phyloP scores from a whole-genome alignment of 169 alveolate genomes.

The Plasmodium reichenowi region DNA sequence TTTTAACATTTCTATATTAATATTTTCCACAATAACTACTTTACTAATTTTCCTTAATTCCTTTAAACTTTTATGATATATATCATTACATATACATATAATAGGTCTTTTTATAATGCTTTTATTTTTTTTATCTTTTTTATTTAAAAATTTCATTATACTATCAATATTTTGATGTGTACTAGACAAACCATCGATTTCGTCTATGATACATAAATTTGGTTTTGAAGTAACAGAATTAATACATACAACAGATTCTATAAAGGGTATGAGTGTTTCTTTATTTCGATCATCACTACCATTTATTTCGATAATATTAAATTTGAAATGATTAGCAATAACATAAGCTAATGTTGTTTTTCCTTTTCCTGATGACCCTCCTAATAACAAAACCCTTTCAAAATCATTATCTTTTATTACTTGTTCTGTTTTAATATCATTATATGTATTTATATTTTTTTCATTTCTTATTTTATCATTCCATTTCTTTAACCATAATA shows the following conservation, averaged over 20 bases:
- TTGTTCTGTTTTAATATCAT: conserved; percentile 14
- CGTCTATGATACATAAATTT: conserved; percentile 93
- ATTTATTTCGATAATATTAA: conserved; percentile 94
- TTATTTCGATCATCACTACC: conserved; percentile 97
- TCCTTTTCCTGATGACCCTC: conserved; percentile 98
- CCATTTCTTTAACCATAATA: conserved; percentile 79
- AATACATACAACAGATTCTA: conserved; percentile 81
- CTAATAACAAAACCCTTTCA: conserved; percentile 84
- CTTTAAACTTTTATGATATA: conserved; percentile 83
- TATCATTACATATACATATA: conserved; percentile 97
- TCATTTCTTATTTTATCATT: conserved; percentile 33
- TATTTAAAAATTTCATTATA: conserved; percentile 65
- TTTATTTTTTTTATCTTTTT: conserved; percentile 54
- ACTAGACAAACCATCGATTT: conserved; percentile 96
- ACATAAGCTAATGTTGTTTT: conserved; percentile 94
- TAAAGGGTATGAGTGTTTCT: conserved; percentile 80
- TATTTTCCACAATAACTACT: conserved; percentile 80
- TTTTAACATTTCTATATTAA: conserved; percentile 77
- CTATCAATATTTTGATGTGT: conserved; percentile 87
- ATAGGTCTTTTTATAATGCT: conserved; percentile 91
- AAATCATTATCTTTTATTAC: conserved; percentile 59
- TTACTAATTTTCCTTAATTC: conserved; percentile 84
- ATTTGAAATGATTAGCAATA: conserved; percentile 92
- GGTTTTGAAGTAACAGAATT: conserved; percentile 85
- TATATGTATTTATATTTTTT: background rate